Evolutionary conservation across 768 basidiomycete genomes (phyloP), one percentile per base, ranked within the genome.

Genomic region (Russula lepida): DNA sequence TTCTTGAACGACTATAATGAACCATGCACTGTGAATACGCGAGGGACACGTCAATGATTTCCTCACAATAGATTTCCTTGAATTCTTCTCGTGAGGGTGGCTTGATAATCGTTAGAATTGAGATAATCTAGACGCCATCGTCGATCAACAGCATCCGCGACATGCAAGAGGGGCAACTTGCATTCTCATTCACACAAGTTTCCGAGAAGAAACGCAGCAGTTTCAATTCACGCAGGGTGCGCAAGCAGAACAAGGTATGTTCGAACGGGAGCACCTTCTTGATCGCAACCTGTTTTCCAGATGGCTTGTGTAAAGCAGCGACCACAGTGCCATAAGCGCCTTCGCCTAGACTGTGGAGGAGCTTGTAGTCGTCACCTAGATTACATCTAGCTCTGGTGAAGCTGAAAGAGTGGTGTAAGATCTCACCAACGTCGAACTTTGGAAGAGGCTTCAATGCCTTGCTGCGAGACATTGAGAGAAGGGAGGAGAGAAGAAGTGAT

Each of bases 211-310:
- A 89, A 71, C 86, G 88, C 71, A 89, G 80, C 21, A 97, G 78
- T 75, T 97, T 95, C 71, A 97, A 80, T 75, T 97, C 95, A 62
- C 94, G 82, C 55, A 97, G 77, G 2, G 94, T 98, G 60, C 88
- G 81, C 70, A 95, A 76, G 68, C 89, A 92, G 76, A 94, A 95
- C 72, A 95, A 79, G 33, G 90, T 87, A 71, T 95, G 94, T 69
- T 95, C 94, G 73, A 97, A 95, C 9, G 93, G 94, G 44, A 89
- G 84, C 68, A 97, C 88, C 75, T 92, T 93, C 81, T 95, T 98
- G 76, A 95, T 95, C 46, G 94, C 95, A 17, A 98, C 92, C 71
- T 91, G 84, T 62, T 84, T 84, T 33, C 86, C 84, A 8, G 85
- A 83, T 6, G 89, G 88, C 67, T 83, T 82, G 75, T 97, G 93